Percentiles rank a stretch among this genome's conserved stretches.
Evolutionary conservation across 257 asterid genomes (phyloP).

Genomic region (Solanum verrucosum): DNA sequence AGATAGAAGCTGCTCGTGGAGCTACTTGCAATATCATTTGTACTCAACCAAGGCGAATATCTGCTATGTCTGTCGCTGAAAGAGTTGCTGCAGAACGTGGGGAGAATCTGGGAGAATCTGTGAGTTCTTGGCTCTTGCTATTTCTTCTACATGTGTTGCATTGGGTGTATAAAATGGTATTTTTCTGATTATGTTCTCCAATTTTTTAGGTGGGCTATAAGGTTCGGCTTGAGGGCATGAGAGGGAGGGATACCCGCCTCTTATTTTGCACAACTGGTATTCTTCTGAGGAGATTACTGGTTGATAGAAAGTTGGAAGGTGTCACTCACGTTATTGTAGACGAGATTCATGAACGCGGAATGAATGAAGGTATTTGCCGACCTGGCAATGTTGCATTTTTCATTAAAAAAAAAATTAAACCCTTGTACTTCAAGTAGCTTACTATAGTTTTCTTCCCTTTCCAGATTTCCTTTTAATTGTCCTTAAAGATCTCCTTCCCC

Average conservation of each 20-base stretch:
- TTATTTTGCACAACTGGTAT: constrained; percentile 87
- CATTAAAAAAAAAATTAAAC: not conserved
- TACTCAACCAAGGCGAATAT: constrained; percentile 91
- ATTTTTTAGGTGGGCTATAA: constrained; percentile 72
- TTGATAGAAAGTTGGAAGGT: constrained; percentile 80
- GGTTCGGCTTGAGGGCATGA: constrained; percentile 94
- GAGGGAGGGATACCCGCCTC: constrained; percentile 90
- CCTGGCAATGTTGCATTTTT: not conserved
- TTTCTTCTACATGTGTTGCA: constrained; percentile 8
- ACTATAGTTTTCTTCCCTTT: constrained; percentile 19
- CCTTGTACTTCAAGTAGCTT: constrained; percentile 10
- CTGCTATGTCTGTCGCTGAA: constrained; percentile 88
- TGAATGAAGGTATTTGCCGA: constrained; percentile 71
- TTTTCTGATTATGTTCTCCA: not conserved
- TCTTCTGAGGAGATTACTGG: constrained; percentile 72
- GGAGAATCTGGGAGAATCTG: constrained; percentile 83
- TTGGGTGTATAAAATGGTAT: not conserved
- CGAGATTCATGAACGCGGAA: constrained; percentile 96
- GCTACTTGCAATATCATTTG: constrained; percentile 83
- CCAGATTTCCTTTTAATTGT: constrained; percentile 93
- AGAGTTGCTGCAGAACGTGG: constrained; percentile 97
- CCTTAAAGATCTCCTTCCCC: constrained; percentile 86
- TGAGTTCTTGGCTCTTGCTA: constrained; percentile 24
- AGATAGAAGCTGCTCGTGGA: constrained; percentile 66
- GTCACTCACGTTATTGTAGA: constrained; percentile 82